These are phyloP conservation scores for Colletotrichum sp. DNA, from an alignment of 2,329 filamentous ascomycete genomes.

Conservation along the genomic window DNA sequence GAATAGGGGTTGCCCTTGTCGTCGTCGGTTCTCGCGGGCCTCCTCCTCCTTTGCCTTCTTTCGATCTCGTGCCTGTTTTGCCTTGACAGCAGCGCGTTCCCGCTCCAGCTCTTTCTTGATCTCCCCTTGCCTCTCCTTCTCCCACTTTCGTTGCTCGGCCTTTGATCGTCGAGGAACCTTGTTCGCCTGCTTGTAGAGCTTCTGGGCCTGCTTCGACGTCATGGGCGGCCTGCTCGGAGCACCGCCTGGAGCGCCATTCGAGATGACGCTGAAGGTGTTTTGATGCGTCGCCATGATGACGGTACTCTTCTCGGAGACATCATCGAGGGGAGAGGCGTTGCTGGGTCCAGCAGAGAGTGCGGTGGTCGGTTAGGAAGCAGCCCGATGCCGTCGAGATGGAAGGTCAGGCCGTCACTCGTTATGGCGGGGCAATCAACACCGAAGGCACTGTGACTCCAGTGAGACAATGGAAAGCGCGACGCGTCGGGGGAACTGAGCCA, in stretches of 20 bases:
- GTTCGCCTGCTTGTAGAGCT: constrained; percentile 41
- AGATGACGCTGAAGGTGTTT: constrained; percentile 49
- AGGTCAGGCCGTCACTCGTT: background rate
- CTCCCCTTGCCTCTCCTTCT: constrained; percentile 52
- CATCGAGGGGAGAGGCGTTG: background rate
- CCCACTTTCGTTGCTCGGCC: constrained; percentile 45
- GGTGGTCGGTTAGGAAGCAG: background rate
- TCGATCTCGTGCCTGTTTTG: constrained; percentile 56
- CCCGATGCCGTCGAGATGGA: background rate
- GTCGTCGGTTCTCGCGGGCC: constrained; percentile 55
- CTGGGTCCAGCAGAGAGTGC: background rate
- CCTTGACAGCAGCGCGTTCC: constrained; percentile 52
- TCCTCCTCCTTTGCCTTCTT: constrained; percentile 59
- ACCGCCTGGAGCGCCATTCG: constrained; percentile 30
- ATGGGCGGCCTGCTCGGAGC: constrained; percentile 34
- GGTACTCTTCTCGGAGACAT: constrained; percentile 5
- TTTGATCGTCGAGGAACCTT: constrained; percentile 46
- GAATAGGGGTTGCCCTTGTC: constrained; percentile 58
- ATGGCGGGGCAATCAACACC: constrained; percentile 15
- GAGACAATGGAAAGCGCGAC: background rate
- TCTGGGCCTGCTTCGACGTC: constrained; percentile 47
- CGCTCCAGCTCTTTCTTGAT: constrained; percentile 58
- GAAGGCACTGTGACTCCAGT: background rate
- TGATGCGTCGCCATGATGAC: constrained; percentile 42
- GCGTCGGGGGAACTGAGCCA: constrained; percentile 7